Evolutionary conservation across 495 filamentous ascomycete species (phyloP).

Genomic region (Aspergillus conjunctus): DNA sequence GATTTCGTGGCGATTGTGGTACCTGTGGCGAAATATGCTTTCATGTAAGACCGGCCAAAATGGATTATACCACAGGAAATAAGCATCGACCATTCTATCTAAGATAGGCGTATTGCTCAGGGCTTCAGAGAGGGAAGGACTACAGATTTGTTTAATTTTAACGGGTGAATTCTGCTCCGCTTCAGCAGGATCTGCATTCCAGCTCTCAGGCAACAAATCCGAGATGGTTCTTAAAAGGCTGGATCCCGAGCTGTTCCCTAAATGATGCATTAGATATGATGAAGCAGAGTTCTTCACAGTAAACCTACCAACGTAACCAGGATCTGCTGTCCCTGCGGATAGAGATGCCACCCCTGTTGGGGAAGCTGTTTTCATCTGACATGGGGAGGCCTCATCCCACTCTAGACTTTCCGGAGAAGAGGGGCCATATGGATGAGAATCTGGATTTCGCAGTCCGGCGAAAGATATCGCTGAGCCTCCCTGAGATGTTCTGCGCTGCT

Average conservation of each 20-base stretch:
- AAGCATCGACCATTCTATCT: constrained; percentile 27
- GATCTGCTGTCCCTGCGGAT: constrained; percentile 15
- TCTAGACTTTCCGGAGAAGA: constrained; percentile 20
- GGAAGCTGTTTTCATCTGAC: not conserved
- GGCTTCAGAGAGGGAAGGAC: too few relatives aligned
- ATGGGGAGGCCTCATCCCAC: constrained; percentile 24
- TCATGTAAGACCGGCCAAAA: constrained; percentile 31
- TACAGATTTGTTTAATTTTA: not conserved
- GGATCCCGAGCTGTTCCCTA: constrained; percentile 29
- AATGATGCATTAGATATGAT: not conserved
- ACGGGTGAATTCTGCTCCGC: constrained; percentile 4
- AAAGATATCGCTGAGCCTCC: not conserved
- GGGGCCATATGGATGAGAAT: constrained; percentile 4
- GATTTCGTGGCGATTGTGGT: constrained; percentile 18
- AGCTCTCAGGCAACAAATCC: constrained; percentile 16
- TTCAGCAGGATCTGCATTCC: not conserved
- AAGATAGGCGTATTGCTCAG: constrained; percentile 17
- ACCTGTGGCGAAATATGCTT: constrained; percentile 26
- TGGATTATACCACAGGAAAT: constrained; percentile 27
- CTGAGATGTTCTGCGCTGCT: not conserved
- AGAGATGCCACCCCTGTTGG: constrained; percentile 32
- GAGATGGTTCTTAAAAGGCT: constrained; percentile 21
- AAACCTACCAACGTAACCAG: constrained; percentile 29
- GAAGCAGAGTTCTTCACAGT: not conserved
- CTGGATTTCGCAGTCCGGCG: not conserved